Base-by-base conservation (phyloP, 805 yeast genomes). In the Candida oleophila region DNA sequence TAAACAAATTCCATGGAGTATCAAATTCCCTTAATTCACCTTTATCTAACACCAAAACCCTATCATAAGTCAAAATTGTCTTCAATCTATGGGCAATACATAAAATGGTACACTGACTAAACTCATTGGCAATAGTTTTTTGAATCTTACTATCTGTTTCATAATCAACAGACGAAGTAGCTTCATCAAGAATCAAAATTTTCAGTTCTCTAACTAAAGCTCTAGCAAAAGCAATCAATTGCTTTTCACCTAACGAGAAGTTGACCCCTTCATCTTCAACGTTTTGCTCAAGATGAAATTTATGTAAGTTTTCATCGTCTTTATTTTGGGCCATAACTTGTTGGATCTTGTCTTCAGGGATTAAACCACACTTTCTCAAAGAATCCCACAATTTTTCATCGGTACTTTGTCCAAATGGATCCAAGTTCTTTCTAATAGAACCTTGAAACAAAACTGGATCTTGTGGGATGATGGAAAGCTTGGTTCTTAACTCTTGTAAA, bases 361-460 rank as follows among this genome's bases (percentile, higher is more conserved):
- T 66, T 42, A 82, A 64, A 1, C 82, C 84, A 5, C 81, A 62
- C 57, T 79, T 72, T 55, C 74, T 66, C 51, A 82, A 61, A 0
- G 85, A 74, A 39, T 71, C 74, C 84, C 85, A 80, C 49, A 82
- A 61, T 22, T 62, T 63, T 1, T 64, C 72, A 57, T 82, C 86
- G 5, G 68, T 49, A 42, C 69, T 62, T 46, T 77, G 67, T 21
- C 66, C 65, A 53, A 82, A 81, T 21, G 87, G 87, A 66, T 82
- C 87, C 54, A 82, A 62, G 57, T 82, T 82, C 52, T 64, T 66
- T 48, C 85, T 65, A 22, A 82, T 72, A 0, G 77, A 59, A 18
- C 85, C 86, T 43, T 73, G 65, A 62, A 82, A 81, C 49, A 82
- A 65, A 3, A 81, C 84, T 0, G 86, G 87, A 53, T 82, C 87